Percentiles rank a stretch among this genome's conserved stretches.
Conservation (phyloP, 306 rosid species). For the Glycyrrhiza uralensis region DNA sequence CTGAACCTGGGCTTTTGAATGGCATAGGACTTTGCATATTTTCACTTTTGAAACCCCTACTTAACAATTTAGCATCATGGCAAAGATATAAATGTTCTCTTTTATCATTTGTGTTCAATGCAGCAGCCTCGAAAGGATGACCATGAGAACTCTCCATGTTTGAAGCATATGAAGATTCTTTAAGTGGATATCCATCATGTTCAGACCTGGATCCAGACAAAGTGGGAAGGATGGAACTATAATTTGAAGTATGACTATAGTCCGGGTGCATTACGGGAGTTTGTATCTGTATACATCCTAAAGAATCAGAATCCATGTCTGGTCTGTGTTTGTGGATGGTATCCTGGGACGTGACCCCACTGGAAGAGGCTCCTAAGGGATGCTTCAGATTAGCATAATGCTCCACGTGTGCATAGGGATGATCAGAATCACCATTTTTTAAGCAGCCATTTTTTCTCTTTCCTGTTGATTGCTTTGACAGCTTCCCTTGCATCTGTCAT, state of each 20-base stretch:
- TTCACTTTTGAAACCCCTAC: slow-evolving; percentile 34
- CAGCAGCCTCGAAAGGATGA: slow-evolving; percentile 45
- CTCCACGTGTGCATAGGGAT: slow-evolving; percentile 25
- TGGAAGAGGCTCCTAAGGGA: slow-evolving; percentile 39
- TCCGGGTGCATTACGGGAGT: slow-evolving; percentile 25
- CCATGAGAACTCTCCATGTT: slow-evolving; percentile 48
- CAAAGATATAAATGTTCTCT: slow-evolving; percentile 31
- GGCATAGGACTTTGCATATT: slow-evolving; percentile 29
- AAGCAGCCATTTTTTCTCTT: slow-evolving; percentile 33
- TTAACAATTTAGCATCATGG: slow-evolving; percentile 30
- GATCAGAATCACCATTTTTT: slow-evolving; percentile 39
- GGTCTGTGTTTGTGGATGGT: slow-evolving; percentile 40
- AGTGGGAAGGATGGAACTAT: slow-evolving; percentile 34
- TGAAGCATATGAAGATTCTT: slow-evolving; percentile 58
- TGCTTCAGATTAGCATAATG: slow-evolving; percentile 33
- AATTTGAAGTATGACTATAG: slow-evolving; percentile 32
- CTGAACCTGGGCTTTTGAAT: slow-evolving; percentile 34
- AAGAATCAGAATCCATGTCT: slow-evolving; percentile 32
- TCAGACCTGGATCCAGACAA: slow-evolving; percentile 43
- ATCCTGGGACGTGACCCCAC: slow-evolving; percentile 32
- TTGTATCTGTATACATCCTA: slow-evolving; percentile 38
- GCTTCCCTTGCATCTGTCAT: slow-evolving; percentile 45
- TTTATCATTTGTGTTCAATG: slow-evolving; percentile 34
- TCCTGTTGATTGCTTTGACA: slow-evolving; percentile 38
- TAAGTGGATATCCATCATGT: slow-evolving; percentile 30